Evolutionary conservation across 257 asterid genomes (phyloP).

Genomic region (Galeopsis tetrahit): DNA sequence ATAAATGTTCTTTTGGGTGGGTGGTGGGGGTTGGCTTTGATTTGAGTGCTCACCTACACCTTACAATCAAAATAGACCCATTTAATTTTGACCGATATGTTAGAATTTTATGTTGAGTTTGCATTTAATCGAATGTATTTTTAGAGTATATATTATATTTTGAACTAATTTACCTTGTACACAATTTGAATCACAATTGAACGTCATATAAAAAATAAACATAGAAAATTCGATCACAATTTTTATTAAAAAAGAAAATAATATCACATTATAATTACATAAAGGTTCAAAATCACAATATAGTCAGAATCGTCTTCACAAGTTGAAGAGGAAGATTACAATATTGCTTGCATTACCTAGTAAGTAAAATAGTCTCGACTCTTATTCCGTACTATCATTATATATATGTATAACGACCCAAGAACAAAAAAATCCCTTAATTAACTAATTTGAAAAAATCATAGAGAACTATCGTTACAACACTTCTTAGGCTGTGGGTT

Average conservation of each 20-base stretch:
- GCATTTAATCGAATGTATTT: too few species aligned
- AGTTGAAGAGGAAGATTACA: slow-evolving; percentile 36
- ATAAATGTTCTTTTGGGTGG: background rate
- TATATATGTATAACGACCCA: slow-evolving; percentile 29
- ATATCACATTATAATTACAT: slow-evolving; percentile 24
- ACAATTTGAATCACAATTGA: too few species aligned
- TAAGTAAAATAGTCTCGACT: slow-evolving; percentile 25
- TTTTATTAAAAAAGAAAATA: background rate
- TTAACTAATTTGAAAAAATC: slow-evolving; percentile 42
- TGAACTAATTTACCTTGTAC: too few species aligned
- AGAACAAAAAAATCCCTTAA: slow-evolving; percentile 42
- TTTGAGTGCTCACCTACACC: slow-evolving; percentile 30
- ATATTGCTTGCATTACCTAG: slow-evolving; percentile 28
- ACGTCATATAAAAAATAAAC: background rate
- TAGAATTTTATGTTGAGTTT: too few species aligned
- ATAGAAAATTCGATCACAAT: background rate
- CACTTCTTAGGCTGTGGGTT: slow-evolving; percentile 21
- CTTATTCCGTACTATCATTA: slow-evolving; percentile 32
- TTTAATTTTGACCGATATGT: too few species aligned
- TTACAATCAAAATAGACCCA: background rate
- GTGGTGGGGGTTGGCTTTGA: background rate
- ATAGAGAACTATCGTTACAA: slow-evolving; percentile 36
- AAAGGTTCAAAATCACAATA: slow-evolving; percentile 32
- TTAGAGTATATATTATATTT: too few species aligned
- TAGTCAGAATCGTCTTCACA: slow-evolving; percentile 31